Conservation (phyloP, 768 basidiomycete genomes). For the Mrakia blollopis region DNA sequence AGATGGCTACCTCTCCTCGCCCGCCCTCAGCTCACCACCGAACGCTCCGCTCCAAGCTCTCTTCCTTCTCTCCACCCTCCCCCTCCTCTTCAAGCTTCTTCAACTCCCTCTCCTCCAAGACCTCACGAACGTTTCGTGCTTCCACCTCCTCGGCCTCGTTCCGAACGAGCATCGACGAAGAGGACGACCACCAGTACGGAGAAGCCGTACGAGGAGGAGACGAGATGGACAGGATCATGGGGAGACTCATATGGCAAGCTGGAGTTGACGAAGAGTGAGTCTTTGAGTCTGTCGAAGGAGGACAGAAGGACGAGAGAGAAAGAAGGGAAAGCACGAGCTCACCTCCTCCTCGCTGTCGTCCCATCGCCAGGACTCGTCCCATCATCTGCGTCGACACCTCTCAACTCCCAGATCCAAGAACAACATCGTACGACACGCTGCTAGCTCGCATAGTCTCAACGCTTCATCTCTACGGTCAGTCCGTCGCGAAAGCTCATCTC, state of each 20-base stretch:
- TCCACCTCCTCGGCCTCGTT: not conserved
- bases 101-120: not conserved
- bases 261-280: slow-evolving; percentile 84
- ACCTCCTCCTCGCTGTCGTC: not conserved
- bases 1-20: not conserved
- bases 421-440: slow-evolving; percentile 64
- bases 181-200: slow-evolving; percentile 52
- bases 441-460: slow-evolving; percentile 54
- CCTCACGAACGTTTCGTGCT: not conserved
- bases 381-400: slow-evolving; percentile 82
- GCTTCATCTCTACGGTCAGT: slow-evolving; percentile 4
- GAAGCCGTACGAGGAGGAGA: slow-evolving; percentile 47
- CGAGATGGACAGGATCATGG: slow-evolving; percentile 61
- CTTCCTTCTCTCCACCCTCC: not conserved
- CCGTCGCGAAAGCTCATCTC: slow-evolving; percentile 12
- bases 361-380: slow-evolving; percentile 28
- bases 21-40: not conserved
- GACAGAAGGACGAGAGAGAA: not conserved
- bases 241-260: slow-evolving; percentile 74
- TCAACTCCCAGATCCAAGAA: slow-evolving; percentile 69
- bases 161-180: not conserved
- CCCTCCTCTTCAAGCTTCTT: not conserved
- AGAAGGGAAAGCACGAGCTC: slow-evolving; percentile 20
- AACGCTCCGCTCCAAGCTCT: not conserved
- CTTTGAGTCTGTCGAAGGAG: not conserved